Evolutionary conservation across 2,329 filamentous ascomycete species (phyloP), one percentile per base, ranked within the genome.

Genomic region (Plectosphaerella plurivora): DNA sequence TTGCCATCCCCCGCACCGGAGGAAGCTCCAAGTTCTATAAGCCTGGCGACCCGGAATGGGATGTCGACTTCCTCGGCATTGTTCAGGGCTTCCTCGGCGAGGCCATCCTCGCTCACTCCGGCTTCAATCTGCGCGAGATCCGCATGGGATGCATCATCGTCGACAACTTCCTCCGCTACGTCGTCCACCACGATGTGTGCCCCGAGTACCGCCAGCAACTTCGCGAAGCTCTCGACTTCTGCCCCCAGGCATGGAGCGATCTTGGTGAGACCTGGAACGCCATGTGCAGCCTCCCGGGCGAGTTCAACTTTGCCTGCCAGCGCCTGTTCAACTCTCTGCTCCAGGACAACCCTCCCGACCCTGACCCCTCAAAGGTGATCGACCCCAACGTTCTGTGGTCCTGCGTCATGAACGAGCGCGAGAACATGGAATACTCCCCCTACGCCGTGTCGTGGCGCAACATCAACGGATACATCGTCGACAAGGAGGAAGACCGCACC

Each of bases 161-260:
- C 41, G 82, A 83, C 54, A 96, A 94, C 64, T 97, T 97, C 64
- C 82, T 96, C 57, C 89, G 90, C 58, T 99, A 97, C 59, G 75
- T 97, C 1, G 75, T 92, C 10, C 82, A 88, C 55, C 92, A 97
- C 63, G 81, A 88, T 37, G 93, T 95, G 15, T 96, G 91, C 62
- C 87, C 88, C 0, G 94, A 97, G 66, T 88, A 92, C 63, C 74
- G 69, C 0, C 73, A 78, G 1, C 81, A 93, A 57, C 76, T 97
- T 53, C 70, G 81, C 15, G 73, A 77, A 0, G 91, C 92, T 0
- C 74, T 87, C 8, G 66, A 66, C 1, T 66, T 93, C 25, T 96
- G 91, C 61, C 78, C 84, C 18, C 63, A 75, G 14, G 90, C 89
- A 1, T 76, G 82, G 3, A 62, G 72, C 2, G 90, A 97, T 67